Conservation (phyloP, 352 stramenopile genomes). For the Phytophthora aleatoria region DNA sequence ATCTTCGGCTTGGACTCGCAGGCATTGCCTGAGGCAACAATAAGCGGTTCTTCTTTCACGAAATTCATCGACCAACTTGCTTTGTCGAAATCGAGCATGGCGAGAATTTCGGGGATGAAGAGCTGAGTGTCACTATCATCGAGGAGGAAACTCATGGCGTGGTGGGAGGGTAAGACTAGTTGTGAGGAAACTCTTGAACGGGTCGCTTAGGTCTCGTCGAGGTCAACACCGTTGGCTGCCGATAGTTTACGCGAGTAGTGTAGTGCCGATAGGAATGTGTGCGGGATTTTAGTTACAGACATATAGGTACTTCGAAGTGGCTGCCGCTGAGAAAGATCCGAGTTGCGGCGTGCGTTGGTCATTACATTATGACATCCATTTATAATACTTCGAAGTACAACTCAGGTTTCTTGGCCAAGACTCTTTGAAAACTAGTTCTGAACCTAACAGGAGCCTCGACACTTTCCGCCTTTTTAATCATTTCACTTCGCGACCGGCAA, state of each 20-base stretch:
- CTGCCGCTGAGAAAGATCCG: constrained; percentile 6
- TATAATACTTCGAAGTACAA: constrained; percentile 1
- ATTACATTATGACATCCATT: constrained; percentile 3
- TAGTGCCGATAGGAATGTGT: constrained; percentile 2
- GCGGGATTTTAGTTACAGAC: neutral
- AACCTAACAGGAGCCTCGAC: constrained; percentile 1
- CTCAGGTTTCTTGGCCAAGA: constrained; percentile 13
- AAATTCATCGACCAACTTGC: neutral
- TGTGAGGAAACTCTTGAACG: constrained; percentile 11
- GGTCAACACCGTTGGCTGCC: neutral
- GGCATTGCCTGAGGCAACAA: neutral
- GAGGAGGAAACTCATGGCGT: constrained; percentile 20
- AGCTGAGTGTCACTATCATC: constrained; percentile 9
- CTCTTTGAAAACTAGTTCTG: constrained; percentile 1
- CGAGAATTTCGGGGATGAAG: constrained; percentile 19
- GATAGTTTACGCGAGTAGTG: constrained; percentile 1
- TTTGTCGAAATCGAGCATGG: constrained; percentile 22
- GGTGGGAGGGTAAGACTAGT: neutral
- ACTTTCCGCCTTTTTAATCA: too few species aligned
- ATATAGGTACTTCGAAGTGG: constrained; percentile 11
- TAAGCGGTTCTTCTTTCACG: neutral
- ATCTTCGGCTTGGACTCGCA: neutral
- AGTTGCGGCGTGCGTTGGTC: constrained; percentile 11
- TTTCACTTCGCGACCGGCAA: too few species aligned
- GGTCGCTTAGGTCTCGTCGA: neutral